These are phyloP conservation scores for Evernia prunastri DNA, from an alignment of 495 filamentous ascomycete species.

Conservation along the genomic window DNA sequence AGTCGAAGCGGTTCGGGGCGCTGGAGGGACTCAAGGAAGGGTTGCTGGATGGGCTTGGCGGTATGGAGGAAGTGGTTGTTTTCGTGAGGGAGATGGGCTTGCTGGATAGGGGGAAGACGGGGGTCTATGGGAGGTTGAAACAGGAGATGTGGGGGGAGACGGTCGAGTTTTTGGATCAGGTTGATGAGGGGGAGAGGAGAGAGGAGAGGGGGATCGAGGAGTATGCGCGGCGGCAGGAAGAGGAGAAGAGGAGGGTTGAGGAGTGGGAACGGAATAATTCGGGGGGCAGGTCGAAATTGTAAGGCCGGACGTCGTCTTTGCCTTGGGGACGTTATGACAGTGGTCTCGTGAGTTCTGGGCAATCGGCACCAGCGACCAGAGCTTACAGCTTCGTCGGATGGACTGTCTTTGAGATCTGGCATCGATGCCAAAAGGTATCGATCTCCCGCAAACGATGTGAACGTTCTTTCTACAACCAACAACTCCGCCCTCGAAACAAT, in stretches of 20 bases:
- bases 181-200: constrained; percentile 41
- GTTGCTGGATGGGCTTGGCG: constrained; percentile 62
- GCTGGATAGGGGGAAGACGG: constrained; percentile 50
- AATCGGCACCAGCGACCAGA: not conserved
- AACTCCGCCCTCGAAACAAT: not conserved
- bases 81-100: constrained; percentile 52
- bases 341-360: not conserved
- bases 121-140: constrained; percentile 63
- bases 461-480: not conserved
- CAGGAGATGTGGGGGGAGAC: constrained; percentile 64
- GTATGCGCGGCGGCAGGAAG: constrained; percentile 29
- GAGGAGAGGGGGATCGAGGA: constrained; percentile 34
- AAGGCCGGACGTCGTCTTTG: constrained; percentile 12
- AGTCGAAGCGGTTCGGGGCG: constrained; percentile 58
- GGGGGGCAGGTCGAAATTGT: constrained; percentile 41
- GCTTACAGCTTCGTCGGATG: not conserved
- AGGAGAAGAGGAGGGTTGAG: constrained; percentile 31
- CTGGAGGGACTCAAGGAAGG: constrained; percentile 54
- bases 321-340: not conserved
- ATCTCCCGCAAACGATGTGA: not conserved
- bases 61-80: constrained; percentile 49
- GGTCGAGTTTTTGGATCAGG: constrained; percentile 45
- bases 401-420: not conserved
- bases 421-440: no score
- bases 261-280: constrained; percentile 39